Evolutionary conservation across 768 basidiomycete genomes (phyloP), one percentile per base, ranked within the genome.

Genomic region (Pilatotrama ljubarskyi): DNA sequence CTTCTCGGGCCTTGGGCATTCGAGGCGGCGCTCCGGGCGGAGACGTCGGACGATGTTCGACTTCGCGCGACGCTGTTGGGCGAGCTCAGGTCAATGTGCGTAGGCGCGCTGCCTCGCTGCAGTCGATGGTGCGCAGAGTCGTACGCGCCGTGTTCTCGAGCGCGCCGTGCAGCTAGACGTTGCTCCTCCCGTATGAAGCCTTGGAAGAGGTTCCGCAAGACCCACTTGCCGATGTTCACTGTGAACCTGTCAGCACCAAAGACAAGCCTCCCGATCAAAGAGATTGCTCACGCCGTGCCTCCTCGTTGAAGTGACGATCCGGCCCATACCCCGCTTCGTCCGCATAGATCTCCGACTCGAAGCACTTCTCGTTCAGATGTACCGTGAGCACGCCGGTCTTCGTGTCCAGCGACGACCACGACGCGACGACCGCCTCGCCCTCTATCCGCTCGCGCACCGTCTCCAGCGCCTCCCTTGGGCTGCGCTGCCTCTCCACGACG

Each of bases 151-250:
- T 51, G 55, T 2, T 69, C 66, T 9, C 68, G 65, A 9, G 63
- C 44, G 35, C 68, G 69, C 15, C 69, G 63, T 49, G 74, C 35
- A 41, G 69, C 42, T 42, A 67, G 59, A 24, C 78, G 78, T 59
- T 85, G 80, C 64, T 91, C 84, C 67, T 91, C 91, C 11, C 79
- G 78, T 51, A 93, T 80, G 69, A 94, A 93, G 2, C 84, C 85
- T 32, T 84, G 70, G 73, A 96, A 97, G 14, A 97, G 74, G 70
- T 95, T 96, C 26, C 88, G 82, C 20, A 96, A 73, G 1, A 93
- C 84, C 92, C 93, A 95, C 75, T 92, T 95, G 1, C 93, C 95
- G 44, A 96, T 78, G 71, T 95, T 96, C 64, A 96, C 95, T 97
- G 62, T 1, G 8, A 2, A 13, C 17, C 11, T 9, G 29, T n/a